Conservation (phyloP, 2,329 filamentous ascomycete species). For the Scolecobasidium constrictum region DNA sequence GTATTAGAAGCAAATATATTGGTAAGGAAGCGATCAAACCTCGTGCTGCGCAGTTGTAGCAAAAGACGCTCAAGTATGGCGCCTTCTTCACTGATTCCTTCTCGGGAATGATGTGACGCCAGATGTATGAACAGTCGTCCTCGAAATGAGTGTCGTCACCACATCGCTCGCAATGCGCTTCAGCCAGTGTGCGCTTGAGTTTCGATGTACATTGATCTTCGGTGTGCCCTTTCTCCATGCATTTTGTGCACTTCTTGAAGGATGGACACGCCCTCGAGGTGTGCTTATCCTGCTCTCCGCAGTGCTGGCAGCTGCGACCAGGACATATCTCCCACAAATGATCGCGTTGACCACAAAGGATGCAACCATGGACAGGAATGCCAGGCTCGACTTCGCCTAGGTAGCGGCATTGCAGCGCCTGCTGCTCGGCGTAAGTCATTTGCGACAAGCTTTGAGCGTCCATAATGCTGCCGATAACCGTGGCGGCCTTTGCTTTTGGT, state of each 20-base stretch:
- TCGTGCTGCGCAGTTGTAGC: not conserved
- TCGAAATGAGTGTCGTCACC: conserved; percentile 46
- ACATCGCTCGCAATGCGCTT: conserved; percentile 53
- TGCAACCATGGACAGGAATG: conserved; percentile 26
- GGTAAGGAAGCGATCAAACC: not conserved
- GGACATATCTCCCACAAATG: conserved; percentile 33
- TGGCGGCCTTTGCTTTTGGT: too few relatives aligned
- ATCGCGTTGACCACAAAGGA: conserved; percentile 31
- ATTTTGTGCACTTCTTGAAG: conserved; percentile 44
- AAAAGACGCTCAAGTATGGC: not conserved
- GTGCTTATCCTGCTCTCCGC: conserved; percentile 32
- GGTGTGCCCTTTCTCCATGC: conserved; percentile 51
- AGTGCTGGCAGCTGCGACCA: conserved; percentile 28
- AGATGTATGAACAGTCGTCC: conserved; percentile 40
- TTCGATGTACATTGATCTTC: conserved; percentile 44
- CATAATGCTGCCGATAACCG: too few relatives aligned
- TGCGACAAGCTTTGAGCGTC: not conserved
- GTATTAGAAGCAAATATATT: not conserved
- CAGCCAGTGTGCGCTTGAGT: conserved; percentile 40
- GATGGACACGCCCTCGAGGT: conserved; percentile 41
- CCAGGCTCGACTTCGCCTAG: conserved; percentile 26
- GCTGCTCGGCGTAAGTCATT: conserved; percentile 9
- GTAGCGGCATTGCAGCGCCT: conserved; percentile 25
- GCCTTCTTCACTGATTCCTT: not conserved
- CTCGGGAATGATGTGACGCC: not conserved